Evolutionary conservation across 305 asterid species (phyloP).

Genomic region (Ajuga reptans): DNA sequence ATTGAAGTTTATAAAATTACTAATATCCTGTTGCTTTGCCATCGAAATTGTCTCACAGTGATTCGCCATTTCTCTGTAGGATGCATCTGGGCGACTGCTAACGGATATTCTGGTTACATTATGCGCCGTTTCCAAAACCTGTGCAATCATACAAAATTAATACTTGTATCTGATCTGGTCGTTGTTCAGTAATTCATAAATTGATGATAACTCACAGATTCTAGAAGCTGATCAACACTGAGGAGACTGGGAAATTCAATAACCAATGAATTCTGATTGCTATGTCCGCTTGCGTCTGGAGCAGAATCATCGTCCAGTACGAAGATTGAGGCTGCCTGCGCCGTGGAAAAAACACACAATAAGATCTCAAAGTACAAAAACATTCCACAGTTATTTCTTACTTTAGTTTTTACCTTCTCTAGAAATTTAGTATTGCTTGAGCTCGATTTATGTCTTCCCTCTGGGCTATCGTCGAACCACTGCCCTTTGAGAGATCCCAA

Average conservation of each 20-base stretch:
- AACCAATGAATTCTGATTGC: slow-evolving; percentile 27
- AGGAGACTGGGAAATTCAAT: slow-evolving; percentile 41
- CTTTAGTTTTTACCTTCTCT: slow-evolving; percentile 31
- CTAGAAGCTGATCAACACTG: slow-evolving; percentile 70
- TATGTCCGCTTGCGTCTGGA: slow-evolving; percentile 30
- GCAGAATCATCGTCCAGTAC: slow-evolving; percentile 38
- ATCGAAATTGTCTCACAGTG: slow-evolving; percentile 67
- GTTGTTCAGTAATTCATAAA: too few species aligned
- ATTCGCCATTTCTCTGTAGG: slow-evolving; percentile 77
- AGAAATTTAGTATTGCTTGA: slow-evolving; percentile 31
- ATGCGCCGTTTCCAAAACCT: slow-evolving; percentile 84
- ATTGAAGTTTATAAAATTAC: slow-evolving; percentile 50
- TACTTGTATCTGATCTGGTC: too few species aligned
- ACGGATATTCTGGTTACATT: slow-evolving; percentile 74
- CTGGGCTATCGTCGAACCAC: slow-evolving; percentile 34
- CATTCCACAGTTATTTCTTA: neutral
- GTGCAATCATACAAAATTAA: neutral
- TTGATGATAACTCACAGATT: slow-evolving; percentile 45
- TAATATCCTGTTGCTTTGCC: slow-evolving; percentile 83
- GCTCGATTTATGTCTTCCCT: slow-evolving; percentile 27
- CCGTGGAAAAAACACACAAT: slow-evolving; percentile 1
- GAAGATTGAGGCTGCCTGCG: slow-evolving; percentile 40
- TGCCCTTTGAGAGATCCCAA: slow-evolving; percentile 48
- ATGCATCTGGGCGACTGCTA: slow-evolving; percentile 61
- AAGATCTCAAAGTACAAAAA: slow-evolving; percentile 6